phyloP scores from a whole-genome alignment of 257 asterid genomes.

The Prunella vulgaris region DNA sequence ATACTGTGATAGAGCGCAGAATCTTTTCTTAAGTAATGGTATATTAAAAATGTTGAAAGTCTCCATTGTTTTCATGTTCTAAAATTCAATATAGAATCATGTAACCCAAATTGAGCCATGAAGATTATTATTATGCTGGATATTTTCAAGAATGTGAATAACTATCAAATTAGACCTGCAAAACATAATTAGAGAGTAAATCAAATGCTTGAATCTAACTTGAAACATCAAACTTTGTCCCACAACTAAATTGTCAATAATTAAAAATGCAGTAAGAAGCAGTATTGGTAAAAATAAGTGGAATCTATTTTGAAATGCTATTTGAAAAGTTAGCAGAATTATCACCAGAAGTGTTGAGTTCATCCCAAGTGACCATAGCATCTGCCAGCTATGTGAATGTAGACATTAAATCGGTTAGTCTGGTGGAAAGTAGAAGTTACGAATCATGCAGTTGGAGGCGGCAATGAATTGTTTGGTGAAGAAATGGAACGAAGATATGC shows the following conservation, averaged over 20 bases:
- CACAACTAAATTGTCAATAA: conserved; percentile 1
- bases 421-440: background rate
- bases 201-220: background rate
- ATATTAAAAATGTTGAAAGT: background rate
- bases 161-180: background rate
- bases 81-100: no score
- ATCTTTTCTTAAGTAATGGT: no score
- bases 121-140: background rate
- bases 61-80: background rate
- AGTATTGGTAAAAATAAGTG: background rate
- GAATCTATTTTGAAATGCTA: conserved; percentile 35
- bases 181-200: background rate
- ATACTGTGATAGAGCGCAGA: no score
- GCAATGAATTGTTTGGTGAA: background rate
- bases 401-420: no score
- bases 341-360: conserved; percentile 59
- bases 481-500: background rate
- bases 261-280: background rate
- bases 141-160: background rate
- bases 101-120: no score
- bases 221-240: background rate
- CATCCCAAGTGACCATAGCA: conserved; percentile 46
- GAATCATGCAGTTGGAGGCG: background rate
- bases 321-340: conserved; percentile 29
- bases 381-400: no score